phyloP scores from a whole-genome alignment of 352 stramenopile genomes.

The Phytophthora pisi region DNA sequence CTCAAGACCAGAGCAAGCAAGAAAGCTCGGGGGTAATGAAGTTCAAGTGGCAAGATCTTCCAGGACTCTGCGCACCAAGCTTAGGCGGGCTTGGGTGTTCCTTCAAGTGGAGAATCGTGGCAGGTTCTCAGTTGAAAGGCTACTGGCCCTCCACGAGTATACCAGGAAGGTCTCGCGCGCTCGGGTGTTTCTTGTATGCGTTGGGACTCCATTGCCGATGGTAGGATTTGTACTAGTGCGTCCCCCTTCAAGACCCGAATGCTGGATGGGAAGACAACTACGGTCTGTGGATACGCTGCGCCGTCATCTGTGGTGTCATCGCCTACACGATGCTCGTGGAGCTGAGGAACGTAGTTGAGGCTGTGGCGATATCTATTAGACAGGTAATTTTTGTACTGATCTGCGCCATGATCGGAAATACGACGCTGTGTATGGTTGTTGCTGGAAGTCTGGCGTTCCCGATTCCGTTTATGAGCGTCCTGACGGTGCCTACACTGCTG shows the following conservation, averaged over 20 bases:
- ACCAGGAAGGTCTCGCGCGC: not conserved
- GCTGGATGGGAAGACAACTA: constrained; percentile 21
- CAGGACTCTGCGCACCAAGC: too few species aligned
- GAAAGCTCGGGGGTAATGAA: too few species aligned
- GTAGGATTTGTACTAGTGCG: constrained; percentile 19
- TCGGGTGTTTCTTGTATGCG: constrained; percentile 18
- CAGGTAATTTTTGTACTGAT: constrained; percentile 11
- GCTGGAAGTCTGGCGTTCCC: constrained; percentile 19
- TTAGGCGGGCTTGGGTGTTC: too few species aligned
- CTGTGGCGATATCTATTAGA: constrained; percentile 8
- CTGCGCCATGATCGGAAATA: constrained; percentile 11
- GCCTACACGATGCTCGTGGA: constrained; percentile 16
- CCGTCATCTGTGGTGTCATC: constrained; percentile 16
- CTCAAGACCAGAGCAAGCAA: too few species aligned
- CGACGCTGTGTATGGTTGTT: constrained; percentile 8
- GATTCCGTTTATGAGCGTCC: constrained; percentile 22
- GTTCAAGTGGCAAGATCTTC: too few species aligned
- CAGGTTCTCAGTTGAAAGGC: too few species aligned
- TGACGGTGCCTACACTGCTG: constrained; percentile 23
- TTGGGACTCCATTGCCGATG: constrained; percentile 26
- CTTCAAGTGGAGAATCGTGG: too few species aligned
- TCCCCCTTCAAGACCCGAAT: constrained; percentile 16
- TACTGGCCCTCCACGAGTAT: too few species aligned
- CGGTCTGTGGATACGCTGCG: constrained; percentile 22
- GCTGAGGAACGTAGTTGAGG: constrained; percentile 18